Base-by-base conservation (phyloP, 2,329 filamentous ascomycete species). In the Cladobotryum protrusum region DNA sequence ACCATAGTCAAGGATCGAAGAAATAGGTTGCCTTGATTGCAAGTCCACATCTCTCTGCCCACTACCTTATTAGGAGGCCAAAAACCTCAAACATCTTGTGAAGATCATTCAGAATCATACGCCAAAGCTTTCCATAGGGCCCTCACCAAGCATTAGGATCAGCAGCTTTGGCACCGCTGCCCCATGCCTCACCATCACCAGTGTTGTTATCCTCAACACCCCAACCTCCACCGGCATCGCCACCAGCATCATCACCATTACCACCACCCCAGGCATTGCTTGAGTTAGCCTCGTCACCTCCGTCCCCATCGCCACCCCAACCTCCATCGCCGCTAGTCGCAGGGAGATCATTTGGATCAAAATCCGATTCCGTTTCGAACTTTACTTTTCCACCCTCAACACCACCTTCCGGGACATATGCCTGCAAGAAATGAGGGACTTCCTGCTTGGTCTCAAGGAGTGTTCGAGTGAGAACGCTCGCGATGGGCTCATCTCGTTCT, bases 381-480 rank as follows among this genome's bases (percentile, higher is more conserved):
- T 76, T 75, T 17, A 78, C 67, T 17, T 78, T 70, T 14, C 67
- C 60, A 0, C 65, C 62, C 1, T 72, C 68, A 0, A 69, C 15
- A 17, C 32, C 71, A 1, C 77, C 76, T 51, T 84, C 77, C 0
- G 86, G 85, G 49, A 81, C 70, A 63, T 81, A 82, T 1, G 73
- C 56, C 56, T 85, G 64, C 0, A 97, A 77, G 63, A 97, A 97
- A 0, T 95, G 87, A 0, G 93, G 93, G 20, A 99, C 70, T 0
- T 74, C 69, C 67, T 96, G 89, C 5, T 82, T 76, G 5, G 82
- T 87, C 69, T 97, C 92, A 0, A 95, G 62, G 0, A 99, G 75
- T 5, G 89, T 83, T 64, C 91, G 90, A 35, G 89, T 87, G 1
- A 99, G 74, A 2, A 86, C 82, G 9, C 79, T 75, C 0, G 79